phyloP scores from a whole-genome alignment of 345 rosid genomes.

The Citrus sp. region DNA sequence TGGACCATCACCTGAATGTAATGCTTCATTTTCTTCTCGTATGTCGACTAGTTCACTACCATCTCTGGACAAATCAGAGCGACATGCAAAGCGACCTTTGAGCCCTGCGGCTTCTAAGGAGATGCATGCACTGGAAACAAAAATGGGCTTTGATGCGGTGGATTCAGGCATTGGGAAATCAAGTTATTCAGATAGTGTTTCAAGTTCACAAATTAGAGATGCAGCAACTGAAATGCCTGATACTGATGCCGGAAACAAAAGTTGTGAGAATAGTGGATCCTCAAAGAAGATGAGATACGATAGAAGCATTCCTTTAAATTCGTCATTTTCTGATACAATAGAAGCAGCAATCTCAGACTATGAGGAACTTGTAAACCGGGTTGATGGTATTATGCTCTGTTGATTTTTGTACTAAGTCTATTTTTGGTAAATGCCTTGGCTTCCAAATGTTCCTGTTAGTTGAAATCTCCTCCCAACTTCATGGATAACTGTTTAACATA shows the following conservation, averaged over 20 bases:
- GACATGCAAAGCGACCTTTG: conserved; percentile 4
- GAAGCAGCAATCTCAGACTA: conserved; percentile 62
- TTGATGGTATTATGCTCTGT: background rate
- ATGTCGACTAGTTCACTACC: conserved; percentile 12
- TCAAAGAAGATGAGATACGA: conserved; percentile 26
- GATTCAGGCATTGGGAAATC: conserved; percentile 18
- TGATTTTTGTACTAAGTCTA: background rate
- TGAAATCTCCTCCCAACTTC: background rate
- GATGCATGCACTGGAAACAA: conserved; percentile 4
- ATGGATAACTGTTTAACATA: background rate
- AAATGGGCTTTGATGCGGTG: conserved; percentile 7
- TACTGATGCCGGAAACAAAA: background rate
- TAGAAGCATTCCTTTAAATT: conserved; percentile 27
- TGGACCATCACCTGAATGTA: background rate
- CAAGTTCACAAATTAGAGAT: conserved; percentile 21
- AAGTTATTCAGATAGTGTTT: conserved; percentile 28
- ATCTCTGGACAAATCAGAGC: conserved; percentile 6
- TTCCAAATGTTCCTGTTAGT: background rate
- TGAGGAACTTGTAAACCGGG: conserved; percentile 55
- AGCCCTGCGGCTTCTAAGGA: background rate
- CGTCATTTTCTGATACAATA: conserved; percentile 34
- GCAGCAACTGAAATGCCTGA: conserved; percentile 20
- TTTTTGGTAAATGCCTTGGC: background rate
- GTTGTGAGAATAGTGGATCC: conserved; percentile 10
- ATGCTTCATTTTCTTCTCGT: conserved; percentile 13